Evolutionary conservation across 2,329 filamentous ascomycete genomes (phyloP).

Genomic region (Pestalotiopsis sp.): DNA sequence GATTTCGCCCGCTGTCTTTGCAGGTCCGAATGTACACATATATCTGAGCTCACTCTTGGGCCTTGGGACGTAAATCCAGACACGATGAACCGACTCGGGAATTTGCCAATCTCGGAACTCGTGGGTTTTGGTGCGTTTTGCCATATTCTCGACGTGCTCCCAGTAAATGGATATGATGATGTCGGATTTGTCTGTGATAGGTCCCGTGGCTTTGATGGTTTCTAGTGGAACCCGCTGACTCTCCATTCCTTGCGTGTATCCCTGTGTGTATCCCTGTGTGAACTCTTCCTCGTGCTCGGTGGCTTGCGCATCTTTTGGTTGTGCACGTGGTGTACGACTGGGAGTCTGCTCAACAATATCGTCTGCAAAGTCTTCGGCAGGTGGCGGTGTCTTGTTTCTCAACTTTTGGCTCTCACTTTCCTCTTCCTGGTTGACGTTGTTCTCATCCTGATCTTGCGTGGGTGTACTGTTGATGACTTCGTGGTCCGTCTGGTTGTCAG

Average conservation of each 20-base stretch:
- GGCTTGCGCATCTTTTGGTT: slow-evolving; percentile 14
- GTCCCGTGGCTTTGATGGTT: slow-evolving; percentile 31
- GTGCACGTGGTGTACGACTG: slow-evolving; percentile 15
- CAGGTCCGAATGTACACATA: slow-evolving; percentile 57
- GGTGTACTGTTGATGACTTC: background rate
- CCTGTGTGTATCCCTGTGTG: slow-evolving; percentile 19
- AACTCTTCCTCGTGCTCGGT: background rate
- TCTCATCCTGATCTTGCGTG: background rate
- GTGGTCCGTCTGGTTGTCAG: slow-evolving; percentile 14
- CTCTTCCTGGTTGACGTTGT: background rate
- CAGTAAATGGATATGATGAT: slow-evolving; percentile 58
- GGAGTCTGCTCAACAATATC: slow-evolving; percentile 18
- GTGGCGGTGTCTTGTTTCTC: background rate
- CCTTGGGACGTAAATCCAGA: slow-evolving; percentile 62
- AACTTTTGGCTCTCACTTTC: background rate
- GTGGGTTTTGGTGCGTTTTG: slow-evolving; percentile 53
- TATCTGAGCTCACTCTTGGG: slow-evolving; percentile 55
- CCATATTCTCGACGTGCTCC: slow-evolving; percentile 52
- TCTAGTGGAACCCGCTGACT: slow-evolving; percentile 34
- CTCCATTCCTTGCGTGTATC: slow-evolving; percentile 32
- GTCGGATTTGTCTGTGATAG: slow-evolving; percentile 46
- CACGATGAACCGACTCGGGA: slow-evolving; percentile 55
- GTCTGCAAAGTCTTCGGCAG: background rate
- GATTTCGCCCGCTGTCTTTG: slow-evolving; percentile 51
- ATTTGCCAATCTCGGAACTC: slow-evolving; percentile 60